Conservation (phyloP, 2,329 filamentous ascomycete species). For the Diaporthe amygdali region DNA sequence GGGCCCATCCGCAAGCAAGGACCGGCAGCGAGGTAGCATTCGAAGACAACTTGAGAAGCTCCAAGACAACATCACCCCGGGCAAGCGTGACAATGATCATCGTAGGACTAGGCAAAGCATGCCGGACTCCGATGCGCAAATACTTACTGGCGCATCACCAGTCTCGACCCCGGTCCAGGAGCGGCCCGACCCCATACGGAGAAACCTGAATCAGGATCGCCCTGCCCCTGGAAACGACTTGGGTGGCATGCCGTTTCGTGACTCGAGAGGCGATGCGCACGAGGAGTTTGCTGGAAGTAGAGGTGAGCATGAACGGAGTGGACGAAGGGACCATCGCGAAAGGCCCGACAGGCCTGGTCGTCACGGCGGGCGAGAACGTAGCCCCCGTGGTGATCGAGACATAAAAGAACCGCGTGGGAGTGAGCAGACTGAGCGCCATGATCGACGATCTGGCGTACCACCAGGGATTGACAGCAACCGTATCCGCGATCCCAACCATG, state of each 20-base stretch:
- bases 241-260: conserved; percentile 33
- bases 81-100: conserved; percentile 32
- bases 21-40: conserved; percentile 44
- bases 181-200: conserved; percentile 49
- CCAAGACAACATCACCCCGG: conserved; percentile 46
- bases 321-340: conserved; percentile 48
- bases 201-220: conserved; percentile 37
- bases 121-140: conserved; percentile 61
- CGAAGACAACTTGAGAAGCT: conserved; percentile 61
- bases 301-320: conserved; percentile 47
- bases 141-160: conserved; percentile 59
- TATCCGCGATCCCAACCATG: conserved; percentile 31
- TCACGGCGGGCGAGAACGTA: conserved; percentile 57
- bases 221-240: conserved; percentile 29
- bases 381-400: conserved; percentile 51
- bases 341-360: conserved; percentile 47
- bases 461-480: conserved; percentile 30
- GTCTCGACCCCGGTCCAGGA: conserved; percentile 55
- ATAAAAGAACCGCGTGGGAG: conserved; percentile 35
- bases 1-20: conserved; percentile 40
- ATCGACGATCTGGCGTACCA: conserved; percentile 42
- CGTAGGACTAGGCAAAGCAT: conserved; percentile 42
- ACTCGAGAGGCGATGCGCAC: conserved; percentile 37
- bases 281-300: conserved; percentile 43
- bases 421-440: conserved; percentile 48